phyloP scores from a whole-genome alignment of 2,329 filamentous ascomycete species.

The Lachnellula suecica region DNA sequence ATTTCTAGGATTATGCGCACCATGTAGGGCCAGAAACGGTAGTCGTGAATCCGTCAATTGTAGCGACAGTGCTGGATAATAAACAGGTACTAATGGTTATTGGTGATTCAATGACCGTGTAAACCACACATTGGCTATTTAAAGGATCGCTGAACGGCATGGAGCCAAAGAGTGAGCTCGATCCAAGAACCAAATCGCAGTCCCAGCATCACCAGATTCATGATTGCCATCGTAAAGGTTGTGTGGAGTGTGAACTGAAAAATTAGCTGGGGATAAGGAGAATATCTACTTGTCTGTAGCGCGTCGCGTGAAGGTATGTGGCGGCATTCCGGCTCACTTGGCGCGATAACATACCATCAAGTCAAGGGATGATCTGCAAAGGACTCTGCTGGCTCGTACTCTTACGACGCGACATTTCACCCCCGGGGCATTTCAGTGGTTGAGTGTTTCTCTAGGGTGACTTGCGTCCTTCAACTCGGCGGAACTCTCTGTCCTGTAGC shows the following conservation, averaged over 20 bases:
- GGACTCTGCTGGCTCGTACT: neutral
- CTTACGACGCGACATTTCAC: no score
- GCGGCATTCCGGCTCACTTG: neutral
- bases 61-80: neutral
- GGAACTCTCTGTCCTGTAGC: no score
- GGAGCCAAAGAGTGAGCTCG: neutral
- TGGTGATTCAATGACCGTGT: neutral
- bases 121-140: neutral
- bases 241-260: neutral
- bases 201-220: neutral
- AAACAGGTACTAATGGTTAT: neutral
- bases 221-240: neutral
- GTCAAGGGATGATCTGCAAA: neutral
- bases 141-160: neutral
- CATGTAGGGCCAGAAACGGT: neutral
- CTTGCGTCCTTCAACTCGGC: no score
- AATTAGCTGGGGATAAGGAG: neutral
- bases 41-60: neutral
- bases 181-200: neutral
- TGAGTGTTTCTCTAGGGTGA: no score
- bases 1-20: no score
- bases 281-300: neutral
- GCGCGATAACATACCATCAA: neutral
- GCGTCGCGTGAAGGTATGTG: neutral
- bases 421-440: no score